Evolutionary conservation across 371 early-diverging fungal species (phyloP).

Genomic region (Fennellomyces sp.): DNA sequence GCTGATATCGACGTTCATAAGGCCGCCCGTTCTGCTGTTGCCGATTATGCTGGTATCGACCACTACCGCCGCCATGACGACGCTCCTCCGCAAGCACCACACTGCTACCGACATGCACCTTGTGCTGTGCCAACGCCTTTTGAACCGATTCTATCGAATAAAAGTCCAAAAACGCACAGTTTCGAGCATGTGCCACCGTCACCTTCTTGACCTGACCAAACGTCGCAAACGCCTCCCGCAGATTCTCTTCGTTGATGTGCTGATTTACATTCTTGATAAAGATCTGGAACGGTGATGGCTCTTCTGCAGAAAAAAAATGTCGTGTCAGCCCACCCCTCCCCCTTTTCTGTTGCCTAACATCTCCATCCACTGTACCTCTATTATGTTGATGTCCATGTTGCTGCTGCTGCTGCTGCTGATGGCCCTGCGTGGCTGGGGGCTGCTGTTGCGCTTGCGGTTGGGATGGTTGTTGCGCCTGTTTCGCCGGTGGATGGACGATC

Average conservation of each 20-base stretch:
- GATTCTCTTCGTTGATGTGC: constrained; percentile 22
- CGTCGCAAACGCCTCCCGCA: constrained; percentile 28
- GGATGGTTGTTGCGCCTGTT: constrained; percentile 9
- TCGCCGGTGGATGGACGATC: constrained; percentile 5
- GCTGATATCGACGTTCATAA: constrained; percentile 23
- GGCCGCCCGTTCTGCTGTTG: constrained; percentile 18
- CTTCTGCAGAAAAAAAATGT: constrained; percentile 13
- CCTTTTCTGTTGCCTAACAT: background rate
- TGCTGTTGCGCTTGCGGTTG: constrained; percentile 5
- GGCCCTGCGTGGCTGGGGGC: background rate
- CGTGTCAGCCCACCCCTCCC: background rate
- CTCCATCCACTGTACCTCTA: constrained; percentile 1
- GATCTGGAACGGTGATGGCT: constrained; percentile 26
- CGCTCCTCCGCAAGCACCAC: constrained; percentile 34
- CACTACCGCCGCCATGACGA: constrained; percentile 17
- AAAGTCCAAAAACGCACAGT: constrained; percentile 34
- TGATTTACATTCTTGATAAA: constrained; percentile 29
- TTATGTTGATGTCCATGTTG: constrained; percentile 9
- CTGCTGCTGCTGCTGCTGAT: constrained; percentile 6
- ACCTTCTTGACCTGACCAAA: constrained; percentile 32
- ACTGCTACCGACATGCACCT: constrained; percentile 20
- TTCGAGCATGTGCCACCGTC: constrained; percentile 15
- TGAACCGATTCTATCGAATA: constrained; percentile 18
- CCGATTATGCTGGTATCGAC: constrained; percentile 7
- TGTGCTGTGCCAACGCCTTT: constrained; percentile 30